A percentile compares a stretch with the other conserved stretches of the same genome.
These are phyloP conservation scores for Asterochloris sp. DNA, from an alignment of 139 green algal species.

Conservation along the genomic window DNA sequence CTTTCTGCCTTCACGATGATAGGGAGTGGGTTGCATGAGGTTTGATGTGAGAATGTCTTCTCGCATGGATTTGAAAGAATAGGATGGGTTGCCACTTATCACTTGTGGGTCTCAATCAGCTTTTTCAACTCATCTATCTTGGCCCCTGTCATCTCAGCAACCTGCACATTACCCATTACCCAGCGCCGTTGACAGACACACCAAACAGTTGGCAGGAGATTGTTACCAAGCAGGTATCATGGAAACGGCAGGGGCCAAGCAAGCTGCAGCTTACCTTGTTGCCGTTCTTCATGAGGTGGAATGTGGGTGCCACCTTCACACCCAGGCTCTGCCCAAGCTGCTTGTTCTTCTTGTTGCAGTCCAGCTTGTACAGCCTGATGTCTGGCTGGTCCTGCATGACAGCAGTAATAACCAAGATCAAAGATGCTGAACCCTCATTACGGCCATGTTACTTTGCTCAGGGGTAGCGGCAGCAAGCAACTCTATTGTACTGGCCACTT, in stretches of 20 bases:
- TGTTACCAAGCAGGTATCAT: not conserved
- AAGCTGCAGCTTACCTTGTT: slow-evolving; percentile 27
- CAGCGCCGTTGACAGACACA: not conserved
- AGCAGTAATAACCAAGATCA: not conserved
- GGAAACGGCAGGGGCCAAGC: not conserved
- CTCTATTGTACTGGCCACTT: too few species aligned
- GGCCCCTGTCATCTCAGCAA: slow-evolving; percentile 74
- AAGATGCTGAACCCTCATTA: not conserved
- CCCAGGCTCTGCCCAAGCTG: slow-evolving; percentile 54
- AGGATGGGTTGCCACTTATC: not conserved
- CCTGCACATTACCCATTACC: slow-evolving; percentile 20
- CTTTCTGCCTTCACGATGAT: too few species aligned
- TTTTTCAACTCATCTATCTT: slow-evolving; percentile 66
- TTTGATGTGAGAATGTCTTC: too few species aligned
- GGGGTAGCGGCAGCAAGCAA: too few species aligned
- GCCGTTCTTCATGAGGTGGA: slow-evolving; percentile 48
- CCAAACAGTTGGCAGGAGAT: not conserved
- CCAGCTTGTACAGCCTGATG: slow-evolving; percentile 70
- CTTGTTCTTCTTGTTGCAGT: slow-evolving; percentile 80
- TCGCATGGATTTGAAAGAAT: too few species aligned
- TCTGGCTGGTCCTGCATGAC: slow-evolving; percentile 14
- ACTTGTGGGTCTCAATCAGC: slow-evolving; percentile 61
- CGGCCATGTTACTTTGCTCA: not conserved
- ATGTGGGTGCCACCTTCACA: slow-evolving; percentile 56
- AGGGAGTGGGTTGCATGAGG: too few species aligned